Evolutionary conservation across 129 eudicot genomes (phyloP), one percentile per base, ranked within the genome.

Genomic region (Helianthus tuberosus): DNA sequence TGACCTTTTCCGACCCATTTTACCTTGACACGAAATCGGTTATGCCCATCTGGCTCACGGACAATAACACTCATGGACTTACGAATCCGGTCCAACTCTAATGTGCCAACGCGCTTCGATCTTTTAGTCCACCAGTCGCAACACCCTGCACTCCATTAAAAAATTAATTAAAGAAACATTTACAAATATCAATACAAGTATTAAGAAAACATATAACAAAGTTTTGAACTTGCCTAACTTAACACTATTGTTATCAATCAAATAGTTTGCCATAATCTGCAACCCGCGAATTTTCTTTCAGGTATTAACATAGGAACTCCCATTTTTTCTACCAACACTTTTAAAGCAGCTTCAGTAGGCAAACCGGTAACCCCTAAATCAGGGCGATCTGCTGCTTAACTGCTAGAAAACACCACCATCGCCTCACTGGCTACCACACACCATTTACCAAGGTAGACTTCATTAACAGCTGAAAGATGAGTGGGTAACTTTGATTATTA

Each of bases 281-380:
- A 77, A 74, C 52, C 81, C 87, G 17, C 85, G 82, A 11, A 81
- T 86, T 60, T 46, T 83, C n/a, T 74, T 89, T 67, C 77, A 77
- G 6, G 81, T 86, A 69, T 81, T 88, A 13, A 64, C 72, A 76
- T 86, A 6, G 93, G 91, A 51, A 84, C 87, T 36, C 96, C 97
- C 96, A 89, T 89, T 80, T 91, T 91, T 66, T 92, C 97, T 11
- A 86, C 93, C 84, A 92, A 77, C 73, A 91, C 93, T 81, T 91
- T 86, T 17, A 91, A 94, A 59, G 97, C 97, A 20, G 93, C 97
- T 79, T 92, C 93, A 41, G 98, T 92, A 39, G 96, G 97, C 86
- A 92, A 79, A 13, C 97, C 93, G 8, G 90, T 89, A 48, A 83
- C 88, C 53, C 23, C 23, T 20, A 20, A 20, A 20, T 20, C 23